Conservation (phyloP, 768 basidiomycete species). For the Galerina marginata region DNA sequence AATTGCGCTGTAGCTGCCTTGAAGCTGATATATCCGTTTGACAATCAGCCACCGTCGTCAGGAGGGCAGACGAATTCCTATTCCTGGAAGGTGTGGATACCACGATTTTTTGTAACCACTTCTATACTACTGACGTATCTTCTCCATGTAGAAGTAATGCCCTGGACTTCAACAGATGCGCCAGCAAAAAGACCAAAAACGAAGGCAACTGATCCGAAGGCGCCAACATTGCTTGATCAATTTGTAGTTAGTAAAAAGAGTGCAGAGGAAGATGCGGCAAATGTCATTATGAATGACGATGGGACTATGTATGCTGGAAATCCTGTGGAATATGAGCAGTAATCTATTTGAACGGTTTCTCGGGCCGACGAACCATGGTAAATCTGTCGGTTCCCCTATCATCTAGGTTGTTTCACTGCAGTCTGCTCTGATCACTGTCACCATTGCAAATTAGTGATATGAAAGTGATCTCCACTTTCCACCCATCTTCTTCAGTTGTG, state of each 20-base stretch:
- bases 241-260: conserved; percentile 44
- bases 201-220: conserved; percentile 24
- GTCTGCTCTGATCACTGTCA: too few relatives aligned
- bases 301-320: conserved; percentile 57
- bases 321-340: conserved; percentile 30
- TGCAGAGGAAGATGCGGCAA: conserved; percentile 26
- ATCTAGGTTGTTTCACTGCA: too few relatives aligned
- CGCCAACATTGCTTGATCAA: conserved; percentile 51
- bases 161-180: conserved; percentile 51
- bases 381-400: too few relatives aligned
- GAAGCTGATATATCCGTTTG: not conserved
- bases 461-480: conserved; percentile 77
- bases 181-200: conserved; percentile 47
- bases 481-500: conserved; percentile 73
- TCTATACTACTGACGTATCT: not conserved
- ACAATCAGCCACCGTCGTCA: conserved; percentile 58
- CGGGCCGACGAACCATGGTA: too few relatives aligned
- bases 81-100: conserved; percentile 71
- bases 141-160: conserved; percentile 56
- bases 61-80: conserved; percentile 74
- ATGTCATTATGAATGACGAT: conserved; percentile 62
- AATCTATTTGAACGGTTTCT: not conserved
- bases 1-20: not conserved
- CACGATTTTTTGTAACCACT: not conserved
- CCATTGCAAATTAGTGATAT: conserved; percentile 27